Evolutionary conservation across 768 basidiomycete genomes (phyloP).

Genomic region (Amanita brunnescens): DNA sequence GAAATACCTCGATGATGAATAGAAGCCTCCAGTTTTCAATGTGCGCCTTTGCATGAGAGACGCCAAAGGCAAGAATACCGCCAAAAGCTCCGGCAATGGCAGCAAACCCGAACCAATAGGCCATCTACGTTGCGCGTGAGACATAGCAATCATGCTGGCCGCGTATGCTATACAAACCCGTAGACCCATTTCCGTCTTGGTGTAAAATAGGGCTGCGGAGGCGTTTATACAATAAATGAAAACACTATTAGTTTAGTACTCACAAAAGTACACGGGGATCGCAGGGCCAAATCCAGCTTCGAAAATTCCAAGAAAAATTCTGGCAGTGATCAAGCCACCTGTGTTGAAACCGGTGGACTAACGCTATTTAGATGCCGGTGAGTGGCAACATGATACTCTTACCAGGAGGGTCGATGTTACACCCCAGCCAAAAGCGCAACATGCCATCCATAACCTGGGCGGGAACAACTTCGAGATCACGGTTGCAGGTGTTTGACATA

Average conservation of each 20-base stretch:
- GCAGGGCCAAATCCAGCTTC: constrained; percentile 74
- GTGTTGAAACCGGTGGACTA: constrained; percentile 58
- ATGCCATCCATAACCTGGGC: constrained; percentile 61
- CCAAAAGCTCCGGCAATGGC: constrained; percentile 82
- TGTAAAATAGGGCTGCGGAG: constrained; percentile 63
- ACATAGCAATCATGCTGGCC: not conserved
- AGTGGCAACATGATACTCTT: constrained; percentile 8
- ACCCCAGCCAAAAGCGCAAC: constrained; percentile 66
- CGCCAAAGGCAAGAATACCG: constrained; percentile 74
- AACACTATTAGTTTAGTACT: constrained; percentile 17
- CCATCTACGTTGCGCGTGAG: constrained; percentile 32
- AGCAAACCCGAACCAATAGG: constrained; percentile 80
- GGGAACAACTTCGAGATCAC: constrained; percentile 58
- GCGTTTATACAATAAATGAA: not conserved
- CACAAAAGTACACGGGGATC: constrained; percentile 73
- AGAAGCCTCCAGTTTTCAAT: constrained; percentile 53
- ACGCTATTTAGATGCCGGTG: not conserved
- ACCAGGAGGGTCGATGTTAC: constrained; percentile 68
- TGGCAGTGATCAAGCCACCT: constrained; percentile 44
- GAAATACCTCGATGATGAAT: constrained; percentile 61
- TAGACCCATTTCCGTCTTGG: constrained; percentile 62
- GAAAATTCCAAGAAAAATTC: constrained; percentile 65
- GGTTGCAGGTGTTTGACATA: constrained; percentile 61
- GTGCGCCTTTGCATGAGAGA: constrained; percentile 48
- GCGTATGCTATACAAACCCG: constrained; percentile 32